A percentile compares a stretch with the other conserved stretches of the same genome.
These are phyloP conservation scores for Royoungia palumana DNA, from an alignment of 768 basidiomycete genomes.

Conservation along the genomic window DNA sequence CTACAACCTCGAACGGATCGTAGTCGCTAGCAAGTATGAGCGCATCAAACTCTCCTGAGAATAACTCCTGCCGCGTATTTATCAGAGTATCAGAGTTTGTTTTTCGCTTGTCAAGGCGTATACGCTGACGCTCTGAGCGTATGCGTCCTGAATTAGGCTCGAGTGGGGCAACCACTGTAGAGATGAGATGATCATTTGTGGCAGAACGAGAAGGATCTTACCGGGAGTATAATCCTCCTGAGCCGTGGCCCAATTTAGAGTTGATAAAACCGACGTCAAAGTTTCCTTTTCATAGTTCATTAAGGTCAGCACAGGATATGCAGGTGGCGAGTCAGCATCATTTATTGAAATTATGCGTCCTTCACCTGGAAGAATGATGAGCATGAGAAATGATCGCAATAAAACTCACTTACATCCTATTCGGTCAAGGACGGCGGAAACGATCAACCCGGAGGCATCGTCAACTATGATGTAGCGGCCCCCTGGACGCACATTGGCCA, in stretches of 20 bases:
- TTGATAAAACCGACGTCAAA: constrained; percentile 52
- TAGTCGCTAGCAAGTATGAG: constrained; percentile 82
- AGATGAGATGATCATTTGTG: constrained; percentile 3
- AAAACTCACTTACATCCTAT: constrained; percentile 62
- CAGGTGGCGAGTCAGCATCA: constrained; percentile 89
- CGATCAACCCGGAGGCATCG: constrained; percentile 85
- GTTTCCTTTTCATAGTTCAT: constrained; percentile 79
- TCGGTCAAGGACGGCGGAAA: constrained; percentile 80
- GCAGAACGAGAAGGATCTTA: constrained; percentile 27
- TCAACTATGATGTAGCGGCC: constrained; percentile 89
- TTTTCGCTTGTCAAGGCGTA: constrained; percentile 75
- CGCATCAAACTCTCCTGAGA: constrained; percentile 88
- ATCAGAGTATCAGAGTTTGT: constrained; percentile 58
- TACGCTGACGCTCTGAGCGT: constrained; percentile 69
- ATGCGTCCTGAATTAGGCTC: constrained; percentile 57
- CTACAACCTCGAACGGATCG: constrained; percentile 78
- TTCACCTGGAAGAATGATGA: constrained; percentile 46
- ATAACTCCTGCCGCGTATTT: constrained; percentile 73
- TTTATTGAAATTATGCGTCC: constrained; percentile 83
- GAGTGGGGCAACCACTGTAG: constrained; percentile 54
- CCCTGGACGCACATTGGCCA: constrained; percentile 81
- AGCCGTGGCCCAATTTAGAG: constrained; percentile 89
- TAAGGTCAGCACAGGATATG: constrained; percentile 74
- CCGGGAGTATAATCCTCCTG: constrained; percentile 73
- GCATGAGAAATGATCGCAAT: neutral